Percentiles rank a stretch among this genome's conserved stretches.
Evolutionary conservation across 495 filamentous ascomycete genomes (phyloP).

Genomic region (Staphylotrichum longicolle): DNA sequence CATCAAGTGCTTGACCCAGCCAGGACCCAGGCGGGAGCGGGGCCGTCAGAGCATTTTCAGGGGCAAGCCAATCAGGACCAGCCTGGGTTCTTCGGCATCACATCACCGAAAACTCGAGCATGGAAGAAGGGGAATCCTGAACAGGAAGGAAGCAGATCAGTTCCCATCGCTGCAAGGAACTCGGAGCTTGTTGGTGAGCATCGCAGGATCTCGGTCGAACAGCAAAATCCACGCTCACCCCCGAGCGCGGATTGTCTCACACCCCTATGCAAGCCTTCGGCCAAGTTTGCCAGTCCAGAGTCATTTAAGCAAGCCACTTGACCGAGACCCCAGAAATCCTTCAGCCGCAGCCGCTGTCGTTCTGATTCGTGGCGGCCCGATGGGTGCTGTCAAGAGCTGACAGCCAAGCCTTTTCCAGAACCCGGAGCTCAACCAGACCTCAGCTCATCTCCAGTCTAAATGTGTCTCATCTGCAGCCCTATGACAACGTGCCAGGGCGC

Average conservation of each 20-base stretch:
- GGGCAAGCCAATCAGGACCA: too few relatives aligned
- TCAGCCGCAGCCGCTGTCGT: background rate
- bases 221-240: too few relatives aligned
- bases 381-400: background rate
- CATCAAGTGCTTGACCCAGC: background rate
- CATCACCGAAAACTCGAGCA: background rate
- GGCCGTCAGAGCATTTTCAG: background rate
- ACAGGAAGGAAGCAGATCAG: too few relatives aligned
- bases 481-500: background rate
- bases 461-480: constrained; percentile 5
- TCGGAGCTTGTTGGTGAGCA: too few relatives aligned
- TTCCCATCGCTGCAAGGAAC: too few relatives aligned
- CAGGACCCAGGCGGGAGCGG: background rate
- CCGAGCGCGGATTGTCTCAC: too few relatives aligned
- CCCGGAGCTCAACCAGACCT: too few relatives aligned
- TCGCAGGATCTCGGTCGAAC: too few relatives aligned
- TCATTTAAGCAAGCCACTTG: background rate
- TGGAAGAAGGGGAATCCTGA: too few relatives aligned
- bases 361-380: background rate
- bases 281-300: background rate
- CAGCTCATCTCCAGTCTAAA: too few relatives aligned
- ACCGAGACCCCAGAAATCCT: background rate
- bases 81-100: too few relatives aligned
- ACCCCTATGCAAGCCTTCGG: constrained; percentile 12
- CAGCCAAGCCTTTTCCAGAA: background rate